These are phyloP conservation scores for Fusarium decemcellulare DNA, from an alignment of 2,329 filamentous ascomycete genomes.

Conservation along the genomic window DNA sequence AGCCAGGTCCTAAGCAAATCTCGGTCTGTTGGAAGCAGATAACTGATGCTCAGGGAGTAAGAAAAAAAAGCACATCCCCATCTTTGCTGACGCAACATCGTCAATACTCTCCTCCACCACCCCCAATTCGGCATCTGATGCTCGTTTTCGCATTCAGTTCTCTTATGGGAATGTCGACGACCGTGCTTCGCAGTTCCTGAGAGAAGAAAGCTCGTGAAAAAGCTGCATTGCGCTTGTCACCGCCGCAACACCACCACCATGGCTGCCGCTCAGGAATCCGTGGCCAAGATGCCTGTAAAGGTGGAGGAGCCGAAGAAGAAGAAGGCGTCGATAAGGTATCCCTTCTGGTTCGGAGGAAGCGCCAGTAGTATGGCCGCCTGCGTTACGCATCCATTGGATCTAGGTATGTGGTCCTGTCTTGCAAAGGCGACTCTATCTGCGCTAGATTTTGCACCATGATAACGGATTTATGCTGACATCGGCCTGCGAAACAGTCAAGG, in stretches of 20 bases:
- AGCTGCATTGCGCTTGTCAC: background rate
- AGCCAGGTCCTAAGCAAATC: constrained; percentile 2
- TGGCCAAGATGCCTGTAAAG: constrained; percentile 37
- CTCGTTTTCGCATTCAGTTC: background rate
- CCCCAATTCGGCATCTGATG: background rate
- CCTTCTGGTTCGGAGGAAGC: constrained; percentile 97
- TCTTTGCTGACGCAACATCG: constrained; percentile 2
- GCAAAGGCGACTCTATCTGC: background rate
- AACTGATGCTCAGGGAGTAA: constrained; percentile 32
- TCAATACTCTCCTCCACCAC: background rate
- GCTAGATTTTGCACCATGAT: constrained; percentile 7
- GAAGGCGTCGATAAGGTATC: constrained; percentile 69
- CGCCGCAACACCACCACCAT: constrained; percentile 29
- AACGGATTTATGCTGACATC: constrained; percentile 39
- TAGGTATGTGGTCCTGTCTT: constrained; percentile 72
- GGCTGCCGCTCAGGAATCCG: constrained; percentile 34
- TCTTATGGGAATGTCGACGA: constrained; percentile 17
- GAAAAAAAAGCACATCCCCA: background rate
- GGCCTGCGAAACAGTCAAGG: constrained; percentile 63
- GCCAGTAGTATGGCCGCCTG: constrained; percentile 92
- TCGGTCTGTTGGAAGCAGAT: constrained; percentile 11
- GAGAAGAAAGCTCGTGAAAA: constrained; percentile 3
- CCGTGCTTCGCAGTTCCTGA: background rate
- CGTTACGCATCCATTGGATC: constrained; percentile 93
- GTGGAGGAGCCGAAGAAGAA: constrained; percentile 54